Base-by-base conservation (phyloP, 2,329 filamentous ascomycete species). In the Fusarium secorum region DNA sequence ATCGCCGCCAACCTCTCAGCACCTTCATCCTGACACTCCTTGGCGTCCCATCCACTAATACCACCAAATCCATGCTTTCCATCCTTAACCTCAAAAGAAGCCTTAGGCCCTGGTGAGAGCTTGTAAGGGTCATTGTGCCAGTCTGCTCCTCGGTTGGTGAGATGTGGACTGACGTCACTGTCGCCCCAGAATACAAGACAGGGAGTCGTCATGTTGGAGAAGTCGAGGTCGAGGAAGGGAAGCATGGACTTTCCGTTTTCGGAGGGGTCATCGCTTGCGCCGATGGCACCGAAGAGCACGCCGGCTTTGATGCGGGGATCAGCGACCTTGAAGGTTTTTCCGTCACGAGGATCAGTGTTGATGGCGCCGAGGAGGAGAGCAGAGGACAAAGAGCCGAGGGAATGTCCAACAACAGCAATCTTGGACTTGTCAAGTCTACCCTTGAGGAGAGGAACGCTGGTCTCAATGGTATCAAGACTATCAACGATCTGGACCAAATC, bases 1-100 rank as follows among this genome's bases (percentile, higher is more conserved):
- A 75, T 69, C 0, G 65, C 46, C 0, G 67, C 73, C 35, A 78
- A 52, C 9, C 76, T 62, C 61, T 78, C 74, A 1, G 70, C 45
- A 17, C 64, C 68, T 32, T 77, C 76, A 11, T 78, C 75, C 18
- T 68, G 60, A 9, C 68, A 73, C 45, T 78, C 76, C 9, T 63
- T 46, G 1, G 76, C 75, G 24, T 77, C 72, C 76, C 76, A 78
- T 4, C 73, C 72, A 17, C 71, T 72, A 0, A 78, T 68, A 2
- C 76, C 76, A 4, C 76, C 76, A 30, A 78, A 76, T 0, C 73
- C 73, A 30, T 78, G 76, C 11, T 70, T 64, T 14, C 76, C 76
- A 3, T 68, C 73, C 26, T 68, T 72, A 0, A 78, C 53, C 8
- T 48, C 38, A 4, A 74, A 72, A 0, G 74, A 68, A 4, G 68